phyloP scores from a whole-genome alignment of 305 asterid genomes.

The Solanum hybrid region DNA sequence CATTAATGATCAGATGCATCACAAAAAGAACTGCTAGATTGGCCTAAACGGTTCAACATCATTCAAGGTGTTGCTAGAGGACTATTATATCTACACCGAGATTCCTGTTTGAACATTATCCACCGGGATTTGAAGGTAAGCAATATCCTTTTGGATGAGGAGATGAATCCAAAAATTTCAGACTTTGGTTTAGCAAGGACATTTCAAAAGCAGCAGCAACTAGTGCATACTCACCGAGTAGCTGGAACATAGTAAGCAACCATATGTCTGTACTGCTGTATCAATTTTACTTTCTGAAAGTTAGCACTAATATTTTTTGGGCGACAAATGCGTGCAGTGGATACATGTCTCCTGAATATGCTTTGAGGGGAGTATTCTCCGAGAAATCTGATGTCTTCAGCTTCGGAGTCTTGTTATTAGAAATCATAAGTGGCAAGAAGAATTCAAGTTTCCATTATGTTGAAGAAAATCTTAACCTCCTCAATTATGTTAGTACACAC shows the following conservation, averaged over 20 bases:
- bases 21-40: constrained; percentile 1
- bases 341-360: constrained; percentile 32
- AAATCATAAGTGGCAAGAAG: constrained; percentile 19
- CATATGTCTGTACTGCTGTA: neutral
- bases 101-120: constrained; percentile 17
- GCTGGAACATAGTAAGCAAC: constrained; percentile 14
- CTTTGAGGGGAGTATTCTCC: constrained; percentile 23
- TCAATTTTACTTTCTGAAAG: neutral
- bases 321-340: constrained; percentile 2
- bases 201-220: constrained; percentile 6
- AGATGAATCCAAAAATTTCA: constrained; percentile 25
- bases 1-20: neutral
- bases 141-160: constrained; percentile 18
- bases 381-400: constrained; percentile 28
- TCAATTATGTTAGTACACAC: constrained; percentile 18
- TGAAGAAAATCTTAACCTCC: constrained; percentile 14
- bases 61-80: constrained; percentile 19
- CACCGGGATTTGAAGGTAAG: constrained; percentile 22
- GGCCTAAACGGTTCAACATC: constrained; percentile 6
- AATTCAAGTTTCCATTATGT: constrained; percentile 16
- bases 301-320: neutral
- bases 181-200: constrained; percentile 26
- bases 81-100: constrained; percentile 18
- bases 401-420: constrained; percentile 24
- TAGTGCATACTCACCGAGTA: constrained; percentile 10